Percentiles rank a stretch among this genome's conserved stretches.
Conservation (phyloP, 192 early-diverging fungal species). For the Diversispora epigaea region DNA sequence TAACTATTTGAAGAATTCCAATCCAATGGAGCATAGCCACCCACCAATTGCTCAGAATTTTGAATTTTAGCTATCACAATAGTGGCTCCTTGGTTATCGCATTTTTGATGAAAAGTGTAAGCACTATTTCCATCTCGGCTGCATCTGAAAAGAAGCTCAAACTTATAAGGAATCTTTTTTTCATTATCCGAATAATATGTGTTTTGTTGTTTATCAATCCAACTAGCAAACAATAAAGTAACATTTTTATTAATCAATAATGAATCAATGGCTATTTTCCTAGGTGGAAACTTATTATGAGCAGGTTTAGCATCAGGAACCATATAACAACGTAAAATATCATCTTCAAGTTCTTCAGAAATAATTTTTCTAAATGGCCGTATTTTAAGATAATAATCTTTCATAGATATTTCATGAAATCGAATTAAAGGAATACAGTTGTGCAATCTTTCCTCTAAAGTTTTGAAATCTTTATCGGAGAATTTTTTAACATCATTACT, state of each 20-base stretch:
- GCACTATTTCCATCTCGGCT: neutral
- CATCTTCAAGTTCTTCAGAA: neutral
- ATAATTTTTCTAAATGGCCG: neutral
- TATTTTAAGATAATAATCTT: neutral
- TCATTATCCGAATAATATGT: neutral
- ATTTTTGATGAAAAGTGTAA: neutral
- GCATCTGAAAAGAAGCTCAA: neutral
- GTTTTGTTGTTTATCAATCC: neutral
- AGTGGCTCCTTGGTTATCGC: neutral
- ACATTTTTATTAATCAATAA: neutral
- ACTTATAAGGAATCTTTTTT: neutral
- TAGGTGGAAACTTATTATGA: neutral
- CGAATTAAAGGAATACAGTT: slow-evolving; percentile 4
- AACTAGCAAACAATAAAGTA: neutral
- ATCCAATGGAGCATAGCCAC: neutral
- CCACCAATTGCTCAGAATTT: neutral
- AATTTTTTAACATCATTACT: neutral
- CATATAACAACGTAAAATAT: neutral
- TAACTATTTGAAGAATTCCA: neutral
- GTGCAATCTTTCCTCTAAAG: neutral
- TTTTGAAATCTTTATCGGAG: neutral
- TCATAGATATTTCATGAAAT: slow-evolving; percentile 3
- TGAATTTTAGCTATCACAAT: slow-evolving; percentile 6
- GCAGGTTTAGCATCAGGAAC: neutral
- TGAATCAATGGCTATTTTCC: neutral